These are phyloP conservation scores for Lepiota subincarnata DNA, from an alignment of 768 basidiomycete species.

Conservation along the genomic window DNA sequence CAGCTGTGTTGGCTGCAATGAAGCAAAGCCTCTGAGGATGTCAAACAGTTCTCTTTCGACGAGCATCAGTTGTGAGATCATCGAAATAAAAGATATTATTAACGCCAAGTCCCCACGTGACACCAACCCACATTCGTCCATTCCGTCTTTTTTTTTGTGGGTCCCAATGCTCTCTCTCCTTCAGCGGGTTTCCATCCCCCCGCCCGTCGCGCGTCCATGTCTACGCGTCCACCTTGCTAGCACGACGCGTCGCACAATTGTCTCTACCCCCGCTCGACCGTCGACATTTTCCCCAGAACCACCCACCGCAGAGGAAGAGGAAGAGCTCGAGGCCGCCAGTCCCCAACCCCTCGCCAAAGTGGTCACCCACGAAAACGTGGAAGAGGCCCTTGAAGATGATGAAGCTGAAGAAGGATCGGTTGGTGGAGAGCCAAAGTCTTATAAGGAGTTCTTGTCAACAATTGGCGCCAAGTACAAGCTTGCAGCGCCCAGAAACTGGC, in stretches of 20 bases:
- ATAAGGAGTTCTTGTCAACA: slow-evolving; percentile 37
- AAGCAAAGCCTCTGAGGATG: slow-evolving; percentile 49
- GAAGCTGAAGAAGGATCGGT: background rate
- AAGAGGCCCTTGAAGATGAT: slow-evolving; percentile 11
- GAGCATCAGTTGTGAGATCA: background rate
- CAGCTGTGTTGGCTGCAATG: slow-evolving; percentile 41
- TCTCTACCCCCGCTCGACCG: slow-evolving; percentile 19
- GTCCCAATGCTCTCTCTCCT: slow-evolving; percentile 31
- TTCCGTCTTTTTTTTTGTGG: slow-evolving; percentile 32
- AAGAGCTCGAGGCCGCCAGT: slow-evolving; percentile 17
- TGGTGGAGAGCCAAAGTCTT: slow-evolving; percentile 23
- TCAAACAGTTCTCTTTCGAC: slow-evolving; percentile 28
- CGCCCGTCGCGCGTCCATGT: slow-evolving; percentile 24
- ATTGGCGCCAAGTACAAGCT: slow-evolving; percentile 39
- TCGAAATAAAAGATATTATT: slow-evolving; percentile 14
- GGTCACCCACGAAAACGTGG: slow-evolving; percentile 12
- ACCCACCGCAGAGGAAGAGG: slow-evolving; percentile 19
- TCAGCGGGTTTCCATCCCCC: slow-evolving; percentile 23
- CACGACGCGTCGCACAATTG: slow-evolving; percentile 23
- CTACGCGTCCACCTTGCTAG: slow-evolving; percentile 19
- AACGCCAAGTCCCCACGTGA: slow-evolving; percentile 30
- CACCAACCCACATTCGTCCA: slow-evolving; percentile 20
- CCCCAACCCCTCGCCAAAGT: slow-evolving; percentile 7
- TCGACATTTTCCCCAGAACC: slow-evolving; percentile 24
- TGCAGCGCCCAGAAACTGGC: slow-evolving; percentile 56